Percentiles rank a stretch among this genome's conserved stretches.
Evolutionary conservation across 2,329 filamentous ascomycete species (phyloP).

Genomic region (Diaporthe longicolla): DNA sequence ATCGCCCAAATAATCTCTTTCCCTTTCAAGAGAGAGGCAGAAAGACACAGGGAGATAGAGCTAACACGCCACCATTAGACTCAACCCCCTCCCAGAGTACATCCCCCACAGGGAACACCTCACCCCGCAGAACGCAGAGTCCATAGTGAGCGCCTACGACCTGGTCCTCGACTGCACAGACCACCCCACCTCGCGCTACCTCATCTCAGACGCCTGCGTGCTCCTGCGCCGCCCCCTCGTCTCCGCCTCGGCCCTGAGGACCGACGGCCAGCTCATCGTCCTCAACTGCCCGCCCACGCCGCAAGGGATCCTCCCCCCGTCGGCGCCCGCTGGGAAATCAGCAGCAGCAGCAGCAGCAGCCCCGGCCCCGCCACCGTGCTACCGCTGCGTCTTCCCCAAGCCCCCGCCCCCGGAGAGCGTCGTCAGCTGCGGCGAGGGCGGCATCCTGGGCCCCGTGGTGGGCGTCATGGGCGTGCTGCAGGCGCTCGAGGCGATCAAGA

Average conservation of each 20-base stretch:
- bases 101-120: slow-evolving; percentile 75
- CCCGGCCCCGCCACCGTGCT: slow-evolving; percentile 84
- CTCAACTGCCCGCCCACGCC: slow-evolving; percentile 83
- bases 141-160: slow-evolving; percentile 80
- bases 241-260: slow-evolving; percentile 89
- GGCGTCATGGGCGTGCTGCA: slow-evolving; percentile 94
- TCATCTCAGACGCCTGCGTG: slow-evolving; percentile 92
- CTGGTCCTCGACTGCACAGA: slow-evolving; percentile 96
- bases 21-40: not conserved
- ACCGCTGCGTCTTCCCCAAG: slow-evolving; percentile 91
- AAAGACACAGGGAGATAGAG: too few species aligned
- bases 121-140: slow-evolving; percentile 75
- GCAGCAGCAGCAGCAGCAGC: too few species aligned
- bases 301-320: slow-evolving; percentile 61
- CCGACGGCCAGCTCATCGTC: slow-evolving; percentile 90
- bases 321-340: slow-evolving; percentile 41
- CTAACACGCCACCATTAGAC: slow-evolving; percentile 56
- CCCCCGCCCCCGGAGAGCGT: slow-evolving; percentile 89
- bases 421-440: slow-evolving; percentile 90
- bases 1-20: too few species aligned
- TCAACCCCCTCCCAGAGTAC: slow-evolving; percentile 82
- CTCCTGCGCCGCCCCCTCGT: slow-evolving; percentile 84
- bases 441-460: slow-evolving; percentile 92
- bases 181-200: slow-evolving; percentile 89
- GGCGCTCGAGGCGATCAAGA: slow-evolving; percentile 88